phyloP scores from a whole-genome alignment of 2,329 filamentous ascomycete species.

The Xylaria sp. region DNA sequence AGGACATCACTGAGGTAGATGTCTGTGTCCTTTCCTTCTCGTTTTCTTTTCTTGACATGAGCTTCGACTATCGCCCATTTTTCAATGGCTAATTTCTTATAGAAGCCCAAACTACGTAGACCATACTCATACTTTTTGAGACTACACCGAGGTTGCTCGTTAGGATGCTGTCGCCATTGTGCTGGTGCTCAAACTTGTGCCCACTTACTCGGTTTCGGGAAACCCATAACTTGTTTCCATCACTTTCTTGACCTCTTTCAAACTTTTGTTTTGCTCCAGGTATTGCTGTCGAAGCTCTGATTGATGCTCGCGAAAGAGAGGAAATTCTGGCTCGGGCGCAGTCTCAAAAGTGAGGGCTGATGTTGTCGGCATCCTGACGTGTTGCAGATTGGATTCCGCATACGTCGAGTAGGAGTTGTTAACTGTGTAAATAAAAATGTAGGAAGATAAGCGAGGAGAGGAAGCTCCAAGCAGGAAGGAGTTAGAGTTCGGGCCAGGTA shows the following conservation, averaged over 20 bases:
- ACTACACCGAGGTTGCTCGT: neutral
- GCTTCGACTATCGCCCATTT: neutral
- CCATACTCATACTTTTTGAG: conserved; percentile 4
- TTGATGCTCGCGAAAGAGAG: neutral
- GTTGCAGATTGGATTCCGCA: neutral
- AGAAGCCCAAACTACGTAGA: neutral
- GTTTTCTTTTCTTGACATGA: neutral
- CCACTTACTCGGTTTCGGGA: neutral
- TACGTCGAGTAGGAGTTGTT: neutral
- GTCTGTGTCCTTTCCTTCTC: conserved; percentile 5
- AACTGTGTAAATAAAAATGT: neutral
- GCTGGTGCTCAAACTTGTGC: neutral
- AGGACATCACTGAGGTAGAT: neutral
- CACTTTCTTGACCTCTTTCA: conserved; percentile 2
- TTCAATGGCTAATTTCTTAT: conserved; percentile 5
- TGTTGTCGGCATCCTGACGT: neutral
- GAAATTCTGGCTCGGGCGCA: neutral
- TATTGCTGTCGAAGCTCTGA: neutral
- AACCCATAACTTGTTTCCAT: neutral
- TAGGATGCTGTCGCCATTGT: neutral
- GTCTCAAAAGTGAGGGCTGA: neutral
- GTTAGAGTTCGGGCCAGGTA: too few species aligned
- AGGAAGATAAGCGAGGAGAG: neutral
- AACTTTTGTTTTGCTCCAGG: neutral
- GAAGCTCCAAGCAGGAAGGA: neutral